These are phyloP conservation scores for Mycena vulgaris DNA, from an alignment of 768 basidiomycete species.

Conservation along the genomic window DNA sequence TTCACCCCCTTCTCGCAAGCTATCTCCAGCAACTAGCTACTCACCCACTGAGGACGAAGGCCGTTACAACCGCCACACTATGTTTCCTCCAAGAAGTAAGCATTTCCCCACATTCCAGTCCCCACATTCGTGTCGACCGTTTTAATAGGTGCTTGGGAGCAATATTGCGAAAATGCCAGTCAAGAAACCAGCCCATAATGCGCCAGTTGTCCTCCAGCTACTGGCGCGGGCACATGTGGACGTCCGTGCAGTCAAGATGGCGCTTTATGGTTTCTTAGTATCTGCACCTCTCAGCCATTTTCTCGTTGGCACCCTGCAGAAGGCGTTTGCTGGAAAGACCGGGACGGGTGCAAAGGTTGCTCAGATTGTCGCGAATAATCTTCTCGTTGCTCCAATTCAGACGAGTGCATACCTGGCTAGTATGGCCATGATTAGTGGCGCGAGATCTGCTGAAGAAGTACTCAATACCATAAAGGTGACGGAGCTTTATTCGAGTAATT, in stretches of 20 bases:
- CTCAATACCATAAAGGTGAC: conserved; percentile 82
- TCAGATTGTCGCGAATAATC: conserved; percentile 77
- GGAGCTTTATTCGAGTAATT: conserved; percentile 77
- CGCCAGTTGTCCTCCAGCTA: conserved; percentile 64
- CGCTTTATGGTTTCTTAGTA: conserved; percentile 84
- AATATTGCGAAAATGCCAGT: conserved; percentile 76
- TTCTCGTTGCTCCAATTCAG: conserved; percentile 85
- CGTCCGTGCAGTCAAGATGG: conserved; percentile 86
- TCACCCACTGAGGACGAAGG: conserved; percentile 87
- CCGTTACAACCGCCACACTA: conserved; percentile 77
- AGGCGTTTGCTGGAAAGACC: conserved; percentile 82
- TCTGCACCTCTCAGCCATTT: conserved; percentile 87
- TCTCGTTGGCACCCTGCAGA: conserved; percentile 81
- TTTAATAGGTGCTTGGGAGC: conserved; percentile 66
- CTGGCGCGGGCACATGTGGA: conserved; percentile 75
- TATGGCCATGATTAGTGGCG: conserved; percentile 90
- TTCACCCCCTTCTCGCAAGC: conserved; percentile 20
- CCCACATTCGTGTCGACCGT: not conserved
- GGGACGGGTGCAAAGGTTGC: conserved; percentile 49
- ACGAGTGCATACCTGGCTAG: conserved; percentile 81
- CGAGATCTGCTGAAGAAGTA: conserved; percentile 75
- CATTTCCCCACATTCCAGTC: not conserved
- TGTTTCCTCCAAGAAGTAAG: conserved; percentile 83
- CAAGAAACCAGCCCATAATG: conserved; percentile 65
- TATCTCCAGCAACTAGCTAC: conserved; percentile 57